These are phyloP conservation scores for Irineochytrium annulatum DNA, from an alignment of 192 early-diverging fungal species.

Conservation along the genomic window DNA sequence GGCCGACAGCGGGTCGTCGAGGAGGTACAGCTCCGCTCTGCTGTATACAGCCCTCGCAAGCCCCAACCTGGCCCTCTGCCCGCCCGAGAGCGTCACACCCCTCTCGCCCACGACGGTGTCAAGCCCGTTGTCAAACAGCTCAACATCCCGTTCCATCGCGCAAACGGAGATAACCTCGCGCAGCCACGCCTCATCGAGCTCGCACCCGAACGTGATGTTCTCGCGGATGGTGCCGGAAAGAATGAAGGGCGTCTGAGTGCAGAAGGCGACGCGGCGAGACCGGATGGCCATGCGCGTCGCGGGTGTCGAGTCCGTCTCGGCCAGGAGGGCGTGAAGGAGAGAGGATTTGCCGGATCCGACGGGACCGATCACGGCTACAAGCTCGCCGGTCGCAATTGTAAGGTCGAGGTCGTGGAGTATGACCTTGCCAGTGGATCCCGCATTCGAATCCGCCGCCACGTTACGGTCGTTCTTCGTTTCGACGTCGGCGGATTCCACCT, in stretches of 20 bases:
- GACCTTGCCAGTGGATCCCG: background rate
- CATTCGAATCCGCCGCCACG: background rate
- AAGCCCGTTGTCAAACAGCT: slow-evolving; percentile 22
- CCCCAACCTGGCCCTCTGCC: slow-evolving; percentile 43
- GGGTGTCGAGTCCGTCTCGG: slow-evolving; percentile 27
- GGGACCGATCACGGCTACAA: slow-evolving; percentile 40
- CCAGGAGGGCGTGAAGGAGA: slow-evolving; percentile 42
- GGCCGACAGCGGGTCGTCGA: slow-evolving; percentile 50
- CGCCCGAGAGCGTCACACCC: slow-evolving; percentile 41
- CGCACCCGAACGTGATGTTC: slow-evolving; percentile 45
- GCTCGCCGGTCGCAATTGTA: slow-evolving; percentile 22
- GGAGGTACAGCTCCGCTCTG: slow-evolving; percentile 39
- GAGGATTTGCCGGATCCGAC: slow-evolving; percentile 47
- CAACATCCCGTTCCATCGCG: slow-evolving; percentile 41
- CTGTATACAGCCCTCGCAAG: slow-evolving; percentile 45
- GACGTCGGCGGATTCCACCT: background rate
- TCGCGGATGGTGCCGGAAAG: slow-evolving; percentile 34
- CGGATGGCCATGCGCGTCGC: slow-evolving; percentile 17
- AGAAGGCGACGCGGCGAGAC: slow-evolving; percentile 31
- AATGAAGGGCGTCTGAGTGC: slow-evolving; percentile 42
- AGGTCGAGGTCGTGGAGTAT: slow-evolving; percentile 35
- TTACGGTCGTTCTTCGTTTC: background rate
- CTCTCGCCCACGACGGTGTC: slow-evolving; percentile 41
- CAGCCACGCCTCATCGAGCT: slow-evolving; percentile 31
- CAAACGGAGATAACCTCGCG: slow-evolving; percentile 33